A percentile compares a stretch with the other conserved stretches of the same genome.
Evolutionary conservation across 2,329 filamentous ascomycete genomes (phyloP).

Genomic region (Cercospora zeae-maydis): DNA sequence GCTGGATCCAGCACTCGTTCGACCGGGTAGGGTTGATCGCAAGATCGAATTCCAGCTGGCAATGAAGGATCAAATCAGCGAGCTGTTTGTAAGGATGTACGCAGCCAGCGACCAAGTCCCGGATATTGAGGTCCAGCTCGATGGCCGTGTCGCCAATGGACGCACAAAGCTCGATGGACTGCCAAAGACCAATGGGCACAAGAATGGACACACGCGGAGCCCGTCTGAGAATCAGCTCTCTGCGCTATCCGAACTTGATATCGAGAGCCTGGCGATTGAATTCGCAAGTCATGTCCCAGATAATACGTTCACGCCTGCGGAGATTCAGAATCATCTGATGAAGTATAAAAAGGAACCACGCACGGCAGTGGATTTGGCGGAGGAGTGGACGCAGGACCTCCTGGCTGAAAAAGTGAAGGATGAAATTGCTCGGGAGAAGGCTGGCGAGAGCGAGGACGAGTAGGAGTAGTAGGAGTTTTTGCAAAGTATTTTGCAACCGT

Average conservation of each 20-base stretch:
- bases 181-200: conserved; percentile 11
- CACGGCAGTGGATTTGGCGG: conserved; percentile 44
- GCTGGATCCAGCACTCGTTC: conserved; percentile 63
- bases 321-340: conserved; percentile 53
- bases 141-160: conserved; percentile 1
- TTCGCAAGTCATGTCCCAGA: conserved; percentile 49
- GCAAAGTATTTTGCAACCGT: too few species aligned
- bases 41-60: conserved; percentile 59
- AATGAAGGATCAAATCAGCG: conserved; percentile 39
- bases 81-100: conserved; percentile 44
- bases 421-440: conserved; percentile 16
- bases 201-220: conserved; percentile 1
- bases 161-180: conserved; percentile 10
- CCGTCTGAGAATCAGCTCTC: conserved; percentile 14
- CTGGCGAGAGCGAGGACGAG: conserved; percentile 10
- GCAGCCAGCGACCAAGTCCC: conserved; percentile 25
- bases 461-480: neutral
- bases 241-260: conserved; percentile 23
- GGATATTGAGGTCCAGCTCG: conserved; percentile 13
- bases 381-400: conserved; percentile 42
- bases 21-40: conserved; percentile 68
- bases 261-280: conserved; percentile 42
- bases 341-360: conserved; percentile 49
- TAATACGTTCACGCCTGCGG: conserved; percentile 49
- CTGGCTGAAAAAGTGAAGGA: conserved; percentile 29